Base-by-base conservation (phyloP, 1,284 basidiomycete genomes). In the Irpex lacteus region DNA sequence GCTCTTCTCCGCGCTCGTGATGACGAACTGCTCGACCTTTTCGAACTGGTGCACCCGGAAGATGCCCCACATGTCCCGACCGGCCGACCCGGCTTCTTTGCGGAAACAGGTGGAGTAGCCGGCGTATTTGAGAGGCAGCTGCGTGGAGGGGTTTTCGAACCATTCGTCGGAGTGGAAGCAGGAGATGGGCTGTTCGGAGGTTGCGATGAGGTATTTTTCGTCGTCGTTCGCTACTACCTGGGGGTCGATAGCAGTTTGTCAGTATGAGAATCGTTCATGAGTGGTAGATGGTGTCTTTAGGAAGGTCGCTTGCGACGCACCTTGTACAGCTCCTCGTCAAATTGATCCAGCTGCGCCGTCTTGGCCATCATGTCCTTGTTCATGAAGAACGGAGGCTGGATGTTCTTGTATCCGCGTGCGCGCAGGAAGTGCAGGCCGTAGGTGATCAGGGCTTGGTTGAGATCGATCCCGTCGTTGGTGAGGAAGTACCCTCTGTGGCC, bases 41-140 rank as follows among this genome's bases (percentile, higher is more conserved):
- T 99, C 98, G 71, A 99, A 99, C 79, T 99, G 98, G 77, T 99
- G 98, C 60, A 99, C 96, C 44, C 98, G 94, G 89, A 99, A 99
- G 78, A 98, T 98, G 65, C 97, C 98, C 96, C 97, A 98, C 80
- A 98, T 98, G 73, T 99, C 98, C 63, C 95, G 91, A 13, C 98
- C 98, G 53, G 96, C 95, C 4, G 94, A 92, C 57, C 97, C 98
- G 3, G 97, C 97, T 80, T 99, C 97, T 79, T 98, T 99, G 57
- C 98, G 88, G 90, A 99, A 99, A 77, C 97, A 99, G n/a, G 97
- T 99, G 72, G 89, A 91, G 75, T 90, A 91, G 11, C 90, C 90
- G 0, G 90, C 93, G 72, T 89, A 96, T 78, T 85, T 84, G 75
- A 98, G 86, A 5, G 98, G 97, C 8, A 99, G 88, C 76, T 97